Conservation (phyloP, 495 filamentous ascomycete species). For the Penicillium pulvis region DNA sequence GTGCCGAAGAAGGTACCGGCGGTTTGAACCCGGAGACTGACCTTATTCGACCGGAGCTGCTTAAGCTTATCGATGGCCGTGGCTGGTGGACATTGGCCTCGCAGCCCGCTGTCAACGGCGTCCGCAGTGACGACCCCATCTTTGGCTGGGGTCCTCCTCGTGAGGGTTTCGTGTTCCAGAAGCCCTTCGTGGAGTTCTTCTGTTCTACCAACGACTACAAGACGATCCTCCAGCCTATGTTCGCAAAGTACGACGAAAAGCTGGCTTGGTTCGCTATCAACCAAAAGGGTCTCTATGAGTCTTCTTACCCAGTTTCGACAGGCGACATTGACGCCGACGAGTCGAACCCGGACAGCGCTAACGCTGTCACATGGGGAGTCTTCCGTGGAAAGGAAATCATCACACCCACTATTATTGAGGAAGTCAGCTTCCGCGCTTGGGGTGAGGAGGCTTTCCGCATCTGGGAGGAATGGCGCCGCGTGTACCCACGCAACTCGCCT, state of each 20-base stretch:
- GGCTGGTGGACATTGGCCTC: slow-evolving; percentile 95
- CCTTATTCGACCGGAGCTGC: slow-evolving; percentile 71
- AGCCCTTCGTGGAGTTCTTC: slow-evolving; percentile 97
- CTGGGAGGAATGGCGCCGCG: slow-evolving; percentile 89
- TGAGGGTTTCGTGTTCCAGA: slow-evolving; percentile 93
- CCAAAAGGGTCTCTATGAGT: slow-evolving; percentile 66
- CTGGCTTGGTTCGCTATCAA: slow-evolving; percentile 89
- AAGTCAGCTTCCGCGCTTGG: slow-evolving; percentile 94
- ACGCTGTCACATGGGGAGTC: slow-evolving; percentile 95
- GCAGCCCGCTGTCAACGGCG: slow-evolving; percentile 91
- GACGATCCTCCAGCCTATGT: slow-evolving; percentile 55
- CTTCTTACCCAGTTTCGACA: slow-evolving; percentile 50
- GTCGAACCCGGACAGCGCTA: slow-evolving; percentile 61
- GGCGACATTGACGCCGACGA: slow-evolving; percentile 38
- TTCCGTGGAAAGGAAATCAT: slow-evolving; percentile 97
- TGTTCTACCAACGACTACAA: slow-evolving; percentile 70
- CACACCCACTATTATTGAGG: slow-evolving; percentile 96
- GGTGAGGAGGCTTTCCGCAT: slow-evolving; percentile 94
- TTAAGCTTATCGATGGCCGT: slow-evolving; percentile 69
- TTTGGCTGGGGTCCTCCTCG: slow-evolving; percentile 94
- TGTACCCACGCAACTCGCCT: slow-evolving; percentile 69
- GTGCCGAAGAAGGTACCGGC: slow-evolving; percentile 51
- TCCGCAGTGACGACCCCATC: slow-evolving; percentile 70
- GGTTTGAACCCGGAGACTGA: slow-evolving; percentile 74
- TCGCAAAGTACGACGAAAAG: slow-evolving; percentile 60